Evolutionary conservation across 805 yeast genomes (phyloP).

Genomic region (Starmera amethionina): DNA sequence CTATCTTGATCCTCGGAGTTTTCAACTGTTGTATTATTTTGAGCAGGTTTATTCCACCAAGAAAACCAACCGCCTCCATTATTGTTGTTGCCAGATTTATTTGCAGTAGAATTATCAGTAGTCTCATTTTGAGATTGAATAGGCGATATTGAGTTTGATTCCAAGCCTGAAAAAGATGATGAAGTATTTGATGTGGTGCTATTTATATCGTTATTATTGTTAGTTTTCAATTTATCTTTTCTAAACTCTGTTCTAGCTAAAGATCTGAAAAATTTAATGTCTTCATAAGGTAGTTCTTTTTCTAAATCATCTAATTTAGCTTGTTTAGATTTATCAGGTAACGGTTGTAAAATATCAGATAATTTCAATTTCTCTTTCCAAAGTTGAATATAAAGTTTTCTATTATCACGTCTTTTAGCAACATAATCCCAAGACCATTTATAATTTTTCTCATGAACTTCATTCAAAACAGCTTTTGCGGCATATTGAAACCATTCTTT

Average conservation of each 20-base stretch:
- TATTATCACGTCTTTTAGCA: slow-evolving; percentile 58
- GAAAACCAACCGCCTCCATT: slow-evolving; percentile 51
- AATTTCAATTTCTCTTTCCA: slow-evolving; percentile 53
- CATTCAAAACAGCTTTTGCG: slow-evolving; percentile 63
- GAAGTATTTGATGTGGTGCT: too few relatives aligned
- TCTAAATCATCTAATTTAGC: slow-evolving; percentile 44
- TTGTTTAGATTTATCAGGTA: slow-evolving; percentile 27
- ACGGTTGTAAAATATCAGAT: slow-evolving; percentile 19
- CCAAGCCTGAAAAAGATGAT: too few relatives aligned
- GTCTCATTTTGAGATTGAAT: slow-evolving; percentile 4
- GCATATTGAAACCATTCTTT: slow-evolving; percentile 76
- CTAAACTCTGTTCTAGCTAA: slow-evolving; percentile 60
- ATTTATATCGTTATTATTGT: slow-evolving; percentile 5
- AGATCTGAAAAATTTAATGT: slow-evolving; percentile 76
- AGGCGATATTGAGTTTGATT: too few relatives aligned
- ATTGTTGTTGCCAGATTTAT: not conserved
- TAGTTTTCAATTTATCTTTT: slow-evolving; percentile 34
- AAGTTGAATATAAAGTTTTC: slow-evolving; percentile 53
- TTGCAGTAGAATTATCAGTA: slow-evolving; percentile 1
- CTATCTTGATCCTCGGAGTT: slow-evolving; percentile 22
- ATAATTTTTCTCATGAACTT: slow-evolving; percentile 71
- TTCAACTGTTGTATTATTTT: slow-evolving; percentile 7
- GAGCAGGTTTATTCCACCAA: slow-evolving; percentile 46
- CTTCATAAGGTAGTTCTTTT: slow-evolving; percentile 55
- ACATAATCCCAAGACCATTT: slow-evolving; percentile 88